Conservation (phyloP, 2,329 filamentous ascomycete genomes). For the Geosmithia flava region DNA sequence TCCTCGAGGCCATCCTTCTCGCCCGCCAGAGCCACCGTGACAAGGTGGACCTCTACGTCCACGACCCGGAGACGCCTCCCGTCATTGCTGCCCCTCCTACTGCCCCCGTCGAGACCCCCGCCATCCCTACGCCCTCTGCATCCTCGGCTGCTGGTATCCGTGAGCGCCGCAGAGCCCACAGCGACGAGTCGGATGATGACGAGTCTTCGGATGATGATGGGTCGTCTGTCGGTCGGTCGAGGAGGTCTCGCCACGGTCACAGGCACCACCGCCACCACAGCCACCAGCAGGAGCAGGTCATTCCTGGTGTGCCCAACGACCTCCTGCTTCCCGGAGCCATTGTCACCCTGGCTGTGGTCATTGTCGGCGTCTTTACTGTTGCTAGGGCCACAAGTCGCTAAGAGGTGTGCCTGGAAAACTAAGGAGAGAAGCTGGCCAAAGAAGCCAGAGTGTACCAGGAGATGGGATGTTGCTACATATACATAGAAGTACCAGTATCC, state of each 20-base stretch:
- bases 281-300: conserved; percentile 65
- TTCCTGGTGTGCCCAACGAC: conserved; percentile 88
- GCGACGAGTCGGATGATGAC: conserved; percentile 44
- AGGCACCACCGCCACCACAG: background rate
- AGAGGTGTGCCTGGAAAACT: conserved; percentile 4
- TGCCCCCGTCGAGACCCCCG: conserved; percentile 23
- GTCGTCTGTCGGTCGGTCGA: conserved; percentile 31
- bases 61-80: conserved; percentile 83
- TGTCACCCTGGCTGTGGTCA: conserved; percentile 87
- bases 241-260: conserved; percentile 21
- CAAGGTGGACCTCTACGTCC: conserved; percentile 95
- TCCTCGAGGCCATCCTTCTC: conserved; percentile 78
- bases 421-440: too few relatives aligned
- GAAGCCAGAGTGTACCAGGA: background rate
- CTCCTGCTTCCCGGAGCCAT: conserved; percentile 87
- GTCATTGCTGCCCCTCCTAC: conserved; percentile 49
- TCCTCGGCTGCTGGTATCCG: conserved; percentile 34
- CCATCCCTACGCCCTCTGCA: conserved; percentile 31
- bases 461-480: background rate
- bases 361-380: conserved; percentile 85
- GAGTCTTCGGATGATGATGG: conserved; percentile 41
- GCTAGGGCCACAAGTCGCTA: conserved; percentile 52
- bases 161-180: conserved; percentile 32
- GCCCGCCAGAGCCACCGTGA: conserved; percentile 67
- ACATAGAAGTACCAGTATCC: background rate